Evolutionary conservation across 2,329 filamentous ascomycete genomes (phyloP), one percentile per base, ranked within the genome.

Genomic region (Ilyonectria destructans): DNA sequence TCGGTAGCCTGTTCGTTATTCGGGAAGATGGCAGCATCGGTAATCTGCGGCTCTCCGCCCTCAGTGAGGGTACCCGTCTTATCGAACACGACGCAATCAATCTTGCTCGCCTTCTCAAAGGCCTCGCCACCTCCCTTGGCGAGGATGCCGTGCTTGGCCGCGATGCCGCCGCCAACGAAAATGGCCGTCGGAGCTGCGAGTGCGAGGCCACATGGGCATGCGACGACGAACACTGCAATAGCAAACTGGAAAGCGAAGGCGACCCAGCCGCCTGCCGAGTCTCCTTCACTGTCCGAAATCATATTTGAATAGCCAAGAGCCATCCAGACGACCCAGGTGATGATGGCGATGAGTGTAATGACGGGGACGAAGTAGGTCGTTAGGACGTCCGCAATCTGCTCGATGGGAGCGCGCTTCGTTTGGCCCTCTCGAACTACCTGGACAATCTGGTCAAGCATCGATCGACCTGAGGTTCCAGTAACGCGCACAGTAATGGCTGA

Each of bases 111-210:
- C 82, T 94, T 94, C 79, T 96, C 93, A 77, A 96, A 96, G 0
- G 93, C 94, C 77, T 95, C 93, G 37, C 94, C 94, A 23, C 94
- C 94, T 23, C 94, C 93, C 80, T 95, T 94, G 73, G 93, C 93
- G 1, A 97, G 85, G 62, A 97, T 94, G 1, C 94, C 94, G 75
- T 93, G 83, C 77, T 92, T 91, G 7, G 94, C 94, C 2, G 94
- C 94, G 19, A 96, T 83, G 1, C 93, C 93, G 40, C 92, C 91
- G 3, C 93, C 94, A 10, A 96, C 93, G 71, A 96, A 96, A 37
- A 97, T 89, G 60, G 94, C 94, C 0, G 94, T 97, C 1, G 94
- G 94, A 0, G 93, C 93, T n/a, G 94, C 94, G 8, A 97, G 88
- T 1, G 92, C 94, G 15, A 97, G 86, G 2, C 94, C 94, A 75